Percentiles rank a stretch among this genome's conserved stretches.
These are phyloP conservation scores for Neurospora sp. DNA, from an alignment of 495 filamentous ascomycete genomes.

Conservation along the genomic window DNA sequence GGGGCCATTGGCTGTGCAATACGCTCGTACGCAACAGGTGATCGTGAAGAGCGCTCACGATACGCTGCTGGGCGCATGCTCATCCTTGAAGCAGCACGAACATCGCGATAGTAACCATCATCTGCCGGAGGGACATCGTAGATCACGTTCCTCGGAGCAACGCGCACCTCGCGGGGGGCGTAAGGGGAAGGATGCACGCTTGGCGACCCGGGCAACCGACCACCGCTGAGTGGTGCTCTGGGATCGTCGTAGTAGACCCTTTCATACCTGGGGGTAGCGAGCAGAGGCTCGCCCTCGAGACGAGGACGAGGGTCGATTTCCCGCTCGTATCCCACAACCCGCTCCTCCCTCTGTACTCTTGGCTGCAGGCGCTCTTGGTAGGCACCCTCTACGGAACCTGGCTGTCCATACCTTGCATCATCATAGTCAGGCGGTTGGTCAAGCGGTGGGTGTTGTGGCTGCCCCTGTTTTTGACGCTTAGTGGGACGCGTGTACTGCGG, in stretches of 20 bases:
- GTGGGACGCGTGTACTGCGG: conserved; percentile 38
- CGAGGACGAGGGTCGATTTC: conserved; percentile 11
- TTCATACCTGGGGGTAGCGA: conserved; percentile 22
- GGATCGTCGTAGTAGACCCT: conserved; percentile 27
- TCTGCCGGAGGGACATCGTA: conserved; percentile 5
- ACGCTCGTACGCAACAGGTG: conserved; percentile 44
- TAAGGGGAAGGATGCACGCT: conserved; percentile 37
- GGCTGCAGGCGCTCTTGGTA: conserved; percentile 17
- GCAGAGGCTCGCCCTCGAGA: conserved; percentile 10
- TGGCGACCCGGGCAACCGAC: conserved; percentile 37
- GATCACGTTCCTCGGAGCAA: conserved; percentile 5
- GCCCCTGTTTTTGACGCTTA: conserved; percentile 42
- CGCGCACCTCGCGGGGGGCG: conserved; percentile 32
- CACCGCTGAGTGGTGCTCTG: conserved; percentile 33
- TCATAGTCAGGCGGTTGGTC: conserved; percentile 33
- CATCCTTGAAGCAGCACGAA: conserved; percentile 25
- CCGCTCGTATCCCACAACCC: conserved; percentile 18
- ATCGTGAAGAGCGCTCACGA: conserved; percentile 45
- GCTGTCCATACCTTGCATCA: conserved; percentile 27
- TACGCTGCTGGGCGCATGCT: conserved; percentile 36
- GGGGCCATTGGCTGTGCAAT: conserved; percentile 36
- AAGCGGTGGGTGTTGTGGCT: conserved; percentile 29
- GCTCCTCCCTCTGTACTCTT: conserved; percentile 13
- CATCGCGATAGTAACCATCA: conserved; percentile 48
- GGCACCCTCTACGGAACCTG: conserved; percentile 10